Evolutionary conservation across 768 basidiomycete species (phyloP), one percentile per base, ranked within the genome.

Genomic region (Lyophyllum semitale): DNA sequence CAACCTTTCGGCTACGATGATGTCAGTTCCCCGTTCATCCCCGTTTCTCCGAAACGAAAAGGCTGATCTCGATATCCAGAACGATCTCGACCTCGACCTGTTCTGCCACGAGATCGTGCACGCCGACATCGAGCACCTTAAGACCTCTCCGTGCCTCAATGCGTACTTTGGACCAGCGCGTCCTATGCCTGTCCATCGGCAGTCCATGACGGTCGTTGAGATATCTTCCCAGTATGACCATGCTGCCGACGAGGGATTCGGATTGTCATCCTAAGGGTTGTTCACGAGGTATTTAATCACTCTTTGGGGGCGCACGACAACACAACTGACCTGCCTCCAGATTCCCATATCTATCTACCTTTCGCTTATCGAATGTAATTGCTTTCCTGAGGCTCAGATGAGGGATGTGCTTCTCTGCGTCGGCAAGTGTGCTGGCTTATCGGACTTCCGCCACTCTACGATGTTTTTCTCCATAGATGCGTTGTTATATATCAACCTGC

Each of bases 1-100:
- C 85, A 87, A 63, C 85, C 85, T 0, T 87, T 87, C 63, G 82
- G 85, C 5, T 87, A 86, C 60, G 84, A 87, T 57, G 84, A 84
- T 46, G 82, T 83, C 59, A 27, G 76, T 64, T 3, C 33, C 33
- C 11, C 33, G 15, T 48, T 11, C 18, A 40, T 33, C 18, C 18
- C n/a, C 40, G 30, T 51, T 51, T 20, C 37, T 26, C 11, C 42
- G 15, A 29, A 11, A 46, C 23, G 43, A n/a, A 33, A 42, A 37
- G n/a, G 25, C 46, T 49, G 37, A 54, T 41, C 12, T 49, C 40
- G 22, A 44, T 11, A 12, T 46, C 3, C 60, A 85, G 82, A 85
- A 86, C 61, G 87, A 87, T 60, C 77, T 88, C 29, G 85, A 88
- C 59, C 75, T 88, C 20, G 86, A 87, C 66, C 67, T 85, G 44